Evolutionary conservation across 192 early-diverging fungal species (phyloP), one percentile per base, ranked within the genome.

Genomic region (Gaertneriomyces sp.): DNA sequence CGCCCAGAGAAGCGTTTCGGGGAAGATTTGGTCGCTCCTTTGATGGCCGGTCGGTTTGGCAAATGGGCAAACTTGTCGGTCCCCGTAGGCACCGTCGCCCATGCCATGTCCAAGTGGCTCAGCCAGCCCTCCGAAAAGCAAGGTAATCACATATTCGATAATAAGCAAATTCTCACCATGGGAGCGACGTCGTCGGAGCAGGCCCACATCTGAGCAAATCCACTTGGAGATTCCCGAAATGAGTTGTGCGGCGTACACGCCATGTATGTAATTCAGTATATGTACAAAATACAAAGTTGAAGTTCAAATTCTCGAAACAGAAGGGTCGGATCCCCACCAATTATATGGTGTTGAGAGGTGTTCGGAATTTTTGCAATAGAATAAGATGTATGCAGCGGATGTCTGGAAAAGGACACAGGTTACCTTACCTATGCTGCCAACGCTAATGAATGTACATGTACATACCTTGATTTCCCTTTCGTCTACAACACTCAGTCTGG

Each of bases 381-480:
- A 87, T 7, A 88, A 70, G 44, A 80, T 81, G 61, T 88, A 88
- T 43, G 86, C 85, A n/a, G 84, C 81, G 10, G 74, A 69, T 47
- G 86, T 70, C 78, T 80, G 53, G n/a, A 51, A 44, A 83, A 39
- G 44, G 1, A 25, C 58, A 0, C 33, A 11, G 11, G 43, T 16
- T 44, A 12, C 2, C 12, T 6, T 6, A 14, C 14, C 46, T 1
- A 12, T 11, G 38, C 58, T 7, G 4, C 10, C 39, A 6, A 4
- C 9, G 40, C 40, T 42, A n/a, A 17, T 11, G 19, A 33, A 19
- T 12, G 9, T 42, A 17, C 4, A 42, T 25, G 16, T 6, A 44
- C 50, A 49, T 68, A 83, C 81, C 73, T 74, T 65, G 25, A 83
- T 56, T 6, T 40, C 38, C 10, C 66, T 63, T 54, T 76, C 76